Conservation (phyloP, 108 stramenopile genomes). For the Cyclostephanos invisitatus region DNA sequence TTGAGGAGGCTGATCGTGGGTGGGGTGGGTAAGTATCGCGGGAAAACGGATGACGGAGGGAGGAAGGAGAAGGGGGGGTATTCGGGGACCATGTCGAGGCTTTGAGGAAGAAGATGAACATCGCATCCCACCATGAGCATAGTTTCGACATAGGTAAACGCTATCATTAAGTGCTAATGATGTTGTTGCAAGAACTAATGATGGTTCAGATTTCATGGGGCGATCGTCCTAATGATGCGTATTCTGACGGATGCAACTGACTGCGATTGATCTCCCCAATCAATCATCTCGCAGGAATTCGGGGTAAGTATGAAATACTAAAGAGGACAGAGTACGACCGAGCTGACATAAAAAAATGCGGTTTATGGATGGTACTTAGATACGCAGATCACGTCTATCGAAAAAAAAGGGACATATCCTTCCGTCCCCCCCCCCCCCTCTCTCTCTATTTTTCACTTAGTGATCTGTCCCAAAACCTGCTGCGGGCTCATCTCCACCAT, state of each 20-base stretch:
- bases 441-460: constrained; percentile 51
- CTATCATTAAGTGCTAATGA: no score
- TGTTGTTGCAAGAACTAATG: no score
- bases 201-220: no score
- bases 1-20: constrained; percentile 75
- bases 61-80: constrained; percentile 11
- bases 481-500: constrained; percentile 95
- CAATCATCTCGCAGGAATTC: neutral
- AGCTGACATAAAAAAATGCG: neutral
- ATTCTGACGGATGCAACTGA: no score
- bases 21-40: constrained; percentile 74
- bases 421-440: neutral
- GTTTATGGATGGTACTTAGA: neutral
- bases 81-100: constrained; percentile 44
- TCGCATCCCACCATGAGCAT: no score
- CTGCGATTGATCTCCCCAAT: neutral
- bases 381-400: neutral
- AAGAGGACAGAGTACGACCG: neutral
- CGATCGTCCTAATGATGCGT: no score
- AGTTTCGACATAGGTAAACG: no score
- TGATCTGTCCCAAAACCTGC: constrained; percentile 90
- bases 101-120: constrained; percentile 8
- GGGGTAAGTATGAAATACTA: neutral
- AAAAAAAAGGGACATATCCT: neutral
- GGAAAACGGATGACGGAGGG: constrained; percentile 5